phyloP scores from a whole-genome alignment of 2,329 filamentous ascomycete species.

The Capronia epimyces region DNA sequence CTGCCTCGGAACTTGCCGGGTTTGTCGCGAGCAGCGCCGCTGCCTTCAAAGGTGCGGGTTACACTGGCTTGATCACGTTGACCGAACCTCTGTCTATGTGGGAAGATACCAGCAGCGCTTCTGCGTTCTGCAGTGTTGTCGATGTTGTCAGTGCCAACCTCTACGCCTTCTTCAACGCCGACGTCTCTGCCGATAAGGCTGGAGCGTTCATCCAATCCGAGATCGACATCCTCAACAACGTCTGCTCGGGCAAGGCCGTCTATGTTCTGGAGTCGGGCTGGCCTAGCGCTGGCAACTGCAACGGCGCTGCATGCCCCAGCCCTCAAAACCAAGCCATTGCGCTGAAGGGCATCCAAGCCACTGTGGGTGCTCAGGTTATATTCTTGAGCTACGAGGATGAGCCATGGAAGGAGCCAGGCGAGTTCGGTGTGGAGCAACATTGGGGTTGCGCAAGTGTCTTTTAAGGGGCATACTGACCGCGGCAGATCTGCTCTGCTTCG shows the following conservation, averaged over 20 bases:
- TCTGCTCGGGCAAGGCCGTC: constrained; percentile 67
- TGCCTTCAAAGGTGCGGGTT: constrained; percentile 59
- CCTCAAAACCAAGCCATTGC: constrained; percentile 62
- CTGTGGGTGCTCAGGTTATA: constrained; percentile 62
- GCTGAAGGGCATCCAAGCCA: constrained; percentile 63
- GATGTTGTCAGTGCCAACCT: constrained; percentile 82
- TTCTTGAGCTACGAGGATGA: constrained; percentile 81
- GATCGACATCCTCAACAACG: constrained; percentile 62
- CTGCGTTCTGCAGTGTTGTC: constrained; percentile 62
- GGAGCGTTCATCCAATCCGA: constrained; percentile 71
- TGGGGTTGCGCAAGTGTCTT: constrained; percentile 64
- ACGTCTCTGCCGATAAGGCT: constrained; percentile 57
- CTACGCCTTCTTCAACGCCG: constrained; percentile 87
- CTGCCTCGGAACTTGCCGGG: constrained; percentile 57
- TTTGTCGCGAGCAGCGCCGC: constrained; percentile 66
- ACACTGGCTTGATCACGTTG: constrained; percentile 71
- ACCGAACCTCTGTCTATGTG: constrained; percentile 79
- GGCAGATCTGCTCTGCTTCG: not conserved
- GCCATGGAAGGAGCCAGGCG: constrained; percentile 69
- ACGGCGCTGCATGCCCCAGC: constrained; percentile 68
- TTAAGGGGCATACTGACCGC: constrained; percentile 30
- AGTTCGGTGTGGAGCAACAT: constrained; percentile 69
- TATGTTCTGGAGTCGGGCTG: constrained; percentile 89
- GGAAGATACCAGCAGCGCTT: constrained; percentile 46
- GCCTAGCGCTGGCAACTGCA: constrained; percentile 65